Conservation (phyloP, 257 asterid species). For the Solanum chiquidenum region DNA sequence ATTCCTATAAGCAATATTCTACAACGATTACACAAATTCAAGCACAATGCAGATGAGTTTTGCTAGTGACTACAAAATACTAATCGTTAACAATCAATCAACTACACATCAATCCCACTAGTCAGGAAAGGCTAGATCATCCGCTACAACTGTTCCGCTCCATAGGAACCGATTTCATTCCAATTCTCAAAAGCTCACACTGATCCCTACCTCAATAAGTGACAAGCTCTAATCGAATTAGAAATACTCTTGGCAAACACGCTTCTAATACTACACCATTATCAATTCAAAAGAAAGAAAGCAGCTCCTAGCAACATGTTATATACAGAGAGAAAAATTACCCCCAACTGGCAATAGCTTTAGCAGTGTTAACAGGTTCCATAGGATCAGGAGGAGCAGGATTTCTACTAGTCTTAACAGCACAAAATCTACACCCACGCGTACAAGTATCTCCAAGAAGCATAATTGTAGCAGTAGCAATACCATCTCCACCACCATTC, state of each 20-base stretch:
- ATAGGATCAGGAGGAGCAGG: conserved; percentile 95
- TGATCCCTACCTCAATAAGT: background rate
- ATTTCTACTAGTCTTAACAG: conserved; percentile 86
- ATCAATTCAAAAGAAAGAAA: background rate
- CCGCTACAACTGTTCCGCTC: background rate
- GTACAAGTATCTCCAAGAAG: conserved; percentile 94
- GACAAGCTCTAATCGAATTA: background rate
- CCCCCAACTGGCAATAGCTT: conserved; percentile 98
- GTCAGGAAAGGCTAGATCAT: background rate
- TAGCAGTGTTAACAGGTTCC: conserved; percentile 91
- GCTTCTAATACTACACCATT: background rate
- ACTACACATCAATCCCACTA: background rate
- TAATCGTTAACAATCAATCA: background rate
- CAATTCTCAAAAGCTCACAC: background rate
- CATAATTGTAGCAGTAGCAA: conserved; percentile 96
- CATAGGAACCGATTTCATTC: background rate
- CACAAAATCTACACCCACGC: conserved; percentile 92
- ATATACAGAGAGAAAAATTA: conserved; percentile 7
- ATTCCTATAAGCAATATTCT: background rate
- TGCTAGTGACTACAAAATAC: background rate
- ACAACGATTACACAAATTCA: background rate
- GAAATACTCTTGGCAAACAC: background rate
- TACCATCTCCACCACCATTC: conserved; percentile 98
- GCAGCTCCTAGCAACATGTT: background rate
- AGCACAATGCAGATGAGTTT: background rate